Conservation (phyloP, 495 filamentous ascomycete species). For the Lasiosphaeris hirsuta region DNA sequence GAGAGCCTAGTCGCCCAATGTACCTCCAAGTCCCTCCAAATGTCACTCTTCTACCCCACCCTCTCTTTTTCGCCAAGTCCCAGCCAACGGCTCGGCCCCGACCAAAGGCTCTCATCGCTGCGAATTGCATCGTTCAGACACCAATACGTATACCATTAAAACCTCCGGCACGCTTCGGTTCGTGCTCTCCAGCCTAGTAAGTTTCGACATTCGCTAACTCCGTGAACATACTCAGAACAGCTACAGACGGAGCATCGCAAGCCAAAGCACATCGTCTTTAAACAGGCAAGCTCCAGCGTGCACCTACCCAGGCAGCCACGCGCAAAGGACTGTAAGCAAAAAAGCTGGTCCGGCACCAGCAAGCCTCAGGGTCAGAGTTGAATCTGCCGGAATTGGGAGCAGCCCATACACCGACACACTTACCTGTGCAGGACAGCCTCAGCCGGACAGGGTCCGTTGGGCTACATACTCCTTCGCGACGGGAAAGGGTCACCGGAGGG, state of each 20-base stretch:
- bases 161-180: not conserved
- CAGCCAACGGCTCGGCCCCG: conserved; percentile 5
- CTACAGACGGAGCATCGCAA: conserved; percentile 1
- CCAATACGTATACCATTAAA: conserved; percentile 4
- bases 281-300: conserved; percentile 3
- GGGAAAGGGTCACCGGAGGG: not conserved
- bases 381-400: conserved; percentile 1
- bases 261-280: conserved; percentile 1
- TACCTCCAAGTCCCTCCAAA: conserved; percentile 6
- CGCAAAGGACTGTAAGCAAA: conserved; percentile 1
- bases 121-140: conserved; percentile 2
- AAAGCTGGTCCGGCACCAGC: conserved; percentile 6
- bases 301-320: conserved; percentile 4
- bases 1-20: conserved; percentile 2
- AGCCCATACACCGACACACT: conserved; percentile 1
- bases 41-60: conserved; percentile 5
- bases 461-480: conserved; percentile 5
- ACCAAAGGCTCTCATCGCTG: conserved; percentile 1
- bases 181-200: conserved; percentile 7
- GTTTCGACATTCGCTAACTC: conserved; percentile 1
- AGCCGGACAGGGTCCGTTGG: conserved; percentile 1
- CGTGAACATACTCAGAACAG: conserved; percentile 2
- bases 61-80: conserved; percentile 5
- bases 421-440: not conserved
- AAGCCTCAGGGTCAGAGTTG: not conserved